Percentiles rank a stretch among this genome's conserved stretches.
phyloP scores from a whole-genome alignment of 495 filamentous ascomycete species.

The Penicillium subrubescens region DNA sequence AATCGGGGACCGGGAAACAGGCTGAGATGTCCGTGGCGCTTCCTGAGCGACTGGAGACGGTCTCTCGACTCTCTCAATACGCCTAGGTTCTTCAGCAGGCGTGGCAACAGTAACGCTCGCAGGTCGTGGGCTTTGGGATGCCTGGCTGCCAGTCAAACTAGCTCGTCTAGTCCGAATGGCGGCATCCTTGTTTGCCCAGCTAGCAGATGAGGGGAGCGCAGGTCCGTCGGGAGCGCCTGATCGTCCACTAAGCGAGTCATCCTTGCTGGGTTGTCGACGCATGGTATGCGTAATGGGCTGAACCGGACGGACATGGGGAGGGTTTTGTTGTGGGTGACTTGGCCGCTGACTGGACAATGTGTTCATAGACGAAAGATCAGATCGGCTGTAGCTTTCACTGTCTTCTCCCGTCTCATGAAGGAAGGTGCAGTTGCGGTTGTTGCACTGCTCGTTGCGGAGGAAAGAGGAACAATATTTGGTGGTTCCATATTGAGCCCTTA shows the following conservation, averaged over 20 bases:
- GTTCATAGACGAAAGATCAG: slow-evolving; percentile 96
- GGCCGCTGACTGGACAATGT: slow-evolving; percentile 74
- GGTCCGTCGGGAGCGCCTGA: slow-evolving; percentile 68
- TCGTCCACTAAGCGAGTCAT: slow-evolving; percentile 64
- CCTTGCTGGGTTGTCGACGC: slow-evolving; percentile 72
- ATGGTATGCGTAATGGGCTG: slow-evolving; percentile 67
- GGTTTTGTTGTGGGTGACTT: slow-evolving; percentile 23
- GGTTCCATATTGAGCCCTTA: slow-evolving; percentile 93
- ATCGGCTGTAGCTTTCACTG: slow-evolving; percentile 92
- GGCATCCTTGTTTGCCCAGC: slow-evolving; percentile 82
- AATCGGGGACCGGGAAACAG: slow-evolving; percentile 28
- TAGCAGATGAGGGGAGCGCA: slow-evolving; percentile 88
- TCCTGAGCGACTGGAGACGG: slow-evolving; percentile 31
- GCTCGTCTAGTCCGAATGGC: slow-evolving; percentile 67
- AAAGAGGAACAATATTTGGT: slow-evolving; percentile 99
- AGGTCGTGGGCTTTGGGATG: slow-evolving; percentile 78
- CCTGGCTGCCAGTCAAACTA: slow-evolving; percentile 76
- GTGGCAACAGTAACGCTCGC: slow-evolving; percentile 60
- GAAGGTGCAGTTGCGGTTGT: slow-evolving; percentile 95
- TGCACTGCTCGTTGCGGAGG: slow-evolving; percentile 87
- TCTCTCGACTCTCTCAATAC: slow-evolving; percentile 41
- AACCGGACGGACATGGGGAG: slow-evolving; percentile 33
- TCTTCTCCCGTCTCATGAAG: slow-evolving; percentile 96
- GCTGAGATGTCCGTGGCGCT: slow-evolving; percentile 26
- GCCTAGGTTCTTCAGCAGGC: slow-evolving; percentile 41